Conservation (phyloP, 1,284 basidiomycete genomes). For the Cerioporus squamosus region DNA sequence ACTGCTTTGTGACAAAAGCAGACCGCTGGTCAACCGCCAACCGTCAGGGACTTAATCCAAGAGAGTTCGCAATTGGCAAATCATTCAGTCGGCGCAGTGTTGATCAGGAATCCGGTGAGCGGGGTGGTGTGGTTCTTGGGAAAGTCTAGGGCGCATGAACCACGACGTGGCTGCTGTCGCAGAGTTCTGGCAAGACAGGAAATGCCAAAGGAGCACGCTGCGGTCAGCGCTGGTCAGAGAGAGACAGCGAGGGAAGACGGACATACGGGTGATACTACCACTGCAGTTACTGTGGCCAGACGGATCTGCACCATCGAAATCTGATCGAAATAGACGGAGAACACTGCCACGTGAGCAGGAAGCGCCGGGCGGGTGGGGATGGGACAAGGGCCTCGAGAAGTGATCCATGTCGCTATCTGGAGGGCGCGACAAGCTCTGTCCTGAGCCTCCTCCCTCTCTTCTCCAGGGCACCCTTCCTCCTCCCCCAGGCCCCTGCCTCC, state of each 20-base stretch:
- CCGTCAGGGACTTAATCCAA: too few species aligned
- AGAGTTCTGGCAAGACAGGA: too few species aligned
- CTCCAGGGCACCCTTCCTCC: background rate
- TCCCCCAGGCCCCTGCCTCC: conserved; percentile 7
- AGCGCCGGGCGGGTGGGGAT: background rate
- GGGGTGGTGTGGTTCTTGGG: background rate
- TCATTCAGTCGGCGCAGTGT: background rate
- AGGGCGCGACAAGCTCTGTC: background rate
- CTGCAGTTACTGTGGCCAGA: too few species aligned
- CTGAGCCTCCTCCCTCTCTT: background rate
- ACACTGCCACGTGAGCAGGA: conserved; percentile 5
- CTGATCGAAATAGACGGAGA: background rate
- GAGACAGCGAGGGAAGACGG: too few species aligned
- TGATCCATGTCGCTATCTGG: conserved; percentile 11
- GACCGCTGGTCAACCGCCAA: too few species aligned
- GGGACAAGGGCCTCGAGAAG: conserved; percentile 5
- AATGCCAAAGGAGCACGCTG: too few species aligned
- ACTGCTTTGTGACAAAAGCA: too few species aligned
- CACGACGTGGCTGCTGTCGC: too few species aligned
- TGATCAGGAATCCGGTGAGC: background rate
- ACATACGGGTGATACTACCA: too few species aligned
- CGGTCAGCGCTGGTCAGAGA: too few species aligned
- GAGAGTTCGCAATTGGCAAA: background rate
- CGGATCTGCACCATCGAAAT: background rate
- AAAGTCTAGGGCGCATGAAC: too few species aligned